These are phyloP conservation scores for Aspergillus eucalypticola DNA, from an alignment of 2,329 filamentous ascomycete genomes.

Conservation along the genomic window DNA sequence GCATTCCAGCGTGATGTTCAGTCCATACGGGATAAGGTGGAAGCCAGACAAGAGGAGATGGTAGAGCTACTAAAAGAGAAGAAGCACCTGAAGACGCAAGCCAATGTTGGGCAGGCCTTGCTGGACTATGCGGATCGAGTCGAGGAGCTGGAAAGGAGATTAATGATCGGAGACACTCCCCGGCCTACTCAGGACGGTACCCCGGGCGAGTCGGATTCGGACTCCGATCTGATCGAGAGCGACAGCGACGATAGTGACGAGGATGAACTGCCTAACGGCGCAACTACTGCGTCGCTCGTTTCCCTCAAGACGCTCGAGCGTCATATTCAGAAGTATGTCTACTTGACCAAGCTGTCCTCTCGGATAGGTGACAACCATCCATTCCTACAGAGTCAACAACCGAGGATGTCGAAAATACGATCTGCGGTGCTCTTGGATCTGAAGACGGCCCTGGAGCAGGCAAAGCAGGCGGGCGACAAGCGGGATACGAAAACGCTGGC, in stretches of 20 bases:
- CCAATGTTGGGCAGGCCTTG: conserved; percentile 59
- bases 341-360: conserved; percentile 54
- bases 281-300: conserved; percentile 33
- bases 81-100: conserved; percentile 60
- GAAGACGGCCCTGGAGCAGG: conserved; percentile 62
- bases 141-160: conserved; percentile 64
- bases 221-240: conserved; percentile 38
- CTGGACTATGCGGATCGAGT: conserved; percentile 49
- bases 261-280: conserved; percentile 39
- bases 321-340: conserved; percentile 60
- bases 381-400: conserved; percentile 60
- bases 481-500: conserved; percentile 51
- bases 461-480: conserved; percentile 41
- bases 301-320: conserved; percentile 52
- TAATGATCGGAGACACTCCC: conserved; percentile 61
- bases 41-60: conserved; percentile 64
- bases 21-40: conserved; percentile 67
- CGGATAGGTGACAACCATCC: conserved; percentile 60
- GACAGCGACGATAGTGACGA: conserved; percentile 29
- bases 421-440: conserved; percentile 67
- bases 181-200: conserved; percentile 19
- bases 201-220: conserved; percentile 31
- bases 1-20: conserved; percentile 83
- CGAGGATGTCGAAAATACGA: conserved; percentile 58
- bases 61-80: conserved; percentile 66